Percentiles rank a stretch among this genome's conserved stretches.
Evolutionary conservation across 2,329 filamentous ascomycete genomes (phyloP).

Genomic region (Aspergillus costaricaensis): DNA sequence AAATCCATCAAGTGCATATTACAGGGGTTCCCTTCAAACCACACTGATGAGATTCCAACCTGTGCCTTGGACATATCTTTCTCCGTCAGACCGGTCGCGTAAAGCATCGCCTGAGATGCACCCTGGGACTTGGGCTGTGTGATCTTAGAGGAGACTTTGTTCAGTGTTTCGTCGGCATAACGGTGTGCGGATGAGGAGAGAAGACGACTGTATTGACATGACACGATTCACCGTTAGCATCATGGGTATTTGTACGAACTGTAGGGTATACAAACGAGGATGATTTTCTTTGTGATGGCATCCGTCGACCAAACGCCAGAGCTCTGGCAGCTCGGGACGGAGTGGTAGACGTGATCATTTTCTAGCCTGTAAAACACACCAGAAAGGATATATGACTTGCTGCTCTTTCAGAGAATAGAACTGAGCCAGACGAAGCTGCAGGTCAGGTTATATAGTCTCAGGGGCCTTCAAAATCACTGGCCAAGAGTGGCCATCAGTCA

Average conservation of each 20-base stretch:
- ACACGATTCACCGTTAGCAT: not conserved
- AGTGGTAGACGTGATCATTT: not conserved
- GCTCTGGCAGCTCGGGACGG: not conserved
- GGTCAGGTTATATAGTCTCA: not conserved
- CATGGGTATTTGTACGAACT: too few relatives aligned
- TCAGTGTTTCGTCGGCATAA: constrained; percentile 49
- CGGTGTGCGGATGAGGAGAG: not conserved
- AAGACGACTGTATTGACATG: not conserved
- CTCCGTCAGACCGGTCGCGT: constrained; percentile 81
- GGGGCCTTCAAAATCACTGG: not conserved
- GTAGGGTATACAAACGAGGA: not conserved
- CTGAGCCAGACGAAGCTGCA: not conserved
- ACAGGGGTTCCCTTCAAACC: constrained; percentile 97
- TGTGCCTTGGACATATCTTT: constrained; percentile 89
- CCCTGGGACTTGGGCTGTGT: constrained; percentile 96
- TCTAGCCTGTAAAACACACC: not conserved
- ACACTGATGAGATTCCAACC: constrained; percentile 93
- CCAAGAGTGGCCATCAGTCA: not conserved
- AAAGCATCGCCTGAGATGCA: constrained; percentile 95
- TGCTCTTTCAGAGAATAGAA: not conserved
- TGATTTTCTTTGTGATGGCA: not conserved
- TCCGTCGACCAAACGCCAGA: not conserved
- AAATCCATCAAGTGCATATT: constrained; percentile 96
- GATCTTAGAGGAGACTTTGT: constrained; percentile 76
- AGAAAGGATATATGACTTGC: not conserved